Evolutionary conservation across 768 basidiomycete species (phyloP).

Genomic region (Hypholoma fasciculare): DNA sequence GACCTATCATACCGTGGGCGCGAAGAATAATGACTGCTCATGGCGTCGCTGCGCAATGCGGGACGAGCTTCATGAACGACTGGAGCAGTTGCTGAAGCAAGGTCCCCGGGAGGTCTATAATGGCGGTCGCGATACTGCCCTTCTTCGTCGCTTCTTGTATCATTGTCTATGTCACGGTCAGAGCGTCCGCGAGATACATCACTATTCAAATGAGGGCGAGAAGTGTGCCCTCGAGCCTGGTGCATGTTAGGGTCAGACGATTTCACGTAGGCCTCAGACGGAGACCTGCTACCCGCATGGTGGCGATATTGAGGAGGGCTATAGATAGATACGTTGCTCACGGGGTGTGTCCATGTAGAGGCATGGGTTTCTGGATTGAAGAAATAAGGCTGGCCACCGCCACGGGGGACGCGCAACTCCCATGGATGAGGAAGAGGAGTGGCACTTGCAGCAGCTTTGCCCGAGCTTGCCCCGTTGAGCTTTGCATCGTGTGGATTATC

Average conservation of each 20-base stretch:
- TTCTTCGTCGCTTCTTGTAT: slow-evolving; percentile 5
- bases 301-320: slow-evolving; percentile 23
- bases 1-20: slow-evolving; percentile 26
- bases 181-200: slow-evolving; percentile 17
- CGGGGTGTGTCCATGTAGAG: slow-evolving; percentile 60
- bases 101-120: slow-evolving; percentile 52
- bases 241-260: slow-evolving; percentile 30
- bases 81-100: slow-evolving; percentile 3
- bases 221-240: slow-evolving; percentile 22
- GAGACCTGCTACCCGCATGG: slow-evolving; percentile 24
- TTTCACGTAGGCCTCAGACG: slow-evolving; percentile 16
- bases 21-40: slow-evolving; percentile 6
- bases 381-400: slow-evolving; percentile 49
- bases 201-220: slow-evolving; percentile 17
- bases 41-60: slow-evolving; percentile 8
- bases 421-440: slow-evolving; percentile 54
- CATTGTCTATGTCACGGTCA: slow-evolving; percentile 13
- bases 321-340: slow-evolving; percentile 28
- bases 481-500: slow-evolving; percentile 38
- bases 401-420: slow-evolving; percentile 57
- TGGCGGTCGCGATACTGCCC: slow-evolving; percentile 64
- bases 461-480: slow-evolving; percentile 20
- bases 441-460: slow-evolving; percentile 25
- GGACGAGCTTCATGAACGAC: slow-evolving; percentile 2
- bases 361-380: slow-evolving; percentile 57